Evolutionary conservation across 129 eudicot species (phyloP).

Genomic region (Centrapalus pauciflorus): DNA sequence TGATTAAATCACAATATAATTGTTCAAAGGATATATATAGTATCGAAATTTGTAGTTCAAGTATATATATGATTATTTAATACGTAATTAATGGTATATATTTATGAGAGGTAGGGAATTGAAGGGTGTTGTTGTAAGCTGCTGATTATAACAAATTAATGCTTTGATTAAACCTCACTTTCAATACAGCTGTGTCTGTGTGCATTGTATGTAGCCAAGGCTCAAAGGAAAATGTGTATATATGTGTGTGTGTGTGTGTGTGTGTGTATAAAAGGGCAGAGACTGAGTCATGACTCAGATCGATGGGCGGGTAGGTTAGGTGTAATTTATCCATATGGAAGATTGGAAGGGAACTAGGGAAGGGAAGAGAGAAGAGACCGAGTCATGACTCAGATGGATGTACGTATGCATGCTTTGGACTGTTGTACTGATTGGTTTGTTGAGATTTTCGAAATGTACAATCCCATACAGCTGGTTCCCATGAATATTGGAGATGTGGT

Average conservation of each 20-base stretch:
- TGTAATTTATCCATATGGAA: too few species aligned
- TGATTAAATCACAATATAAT: too few species aligned
- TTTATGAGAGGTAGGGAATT: slow-evolving; percentile 1
- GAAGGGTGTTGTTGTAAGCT: not conserved
- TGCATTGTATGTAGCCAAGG: slow-evolving; percentile 22
- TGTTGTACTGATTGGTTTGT: slow-evolving; percentile 33
- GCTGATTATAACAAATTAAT: slow-evolving; percentile 6
- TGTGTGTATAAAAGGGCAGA: not conserved
- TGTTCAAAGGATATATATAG: too few species aligned
- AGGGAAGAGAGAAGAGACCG: too few species aligned
- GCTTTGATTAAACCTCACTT: slow-evolving; percentile 15
- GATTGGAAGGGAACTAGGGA: too few species aligned
- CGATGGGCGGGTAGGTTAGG: not conserved
- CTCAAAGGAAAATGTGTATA: slow-evolving; percentile 10
- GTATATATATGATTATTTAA: too few species aligned
- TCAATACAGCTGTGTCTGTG: slow-evolving; percentile 29
- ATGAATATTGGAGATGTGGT: slow-evolving; percentile 20
- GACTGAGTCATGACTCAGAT: slow-evolving; percentile 19
- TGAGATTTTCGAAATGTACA: slow-evolving; percentile 35
- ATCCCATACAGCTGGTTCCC: slow-evolving; percentile 37
- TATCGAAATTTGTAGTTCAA: too few species aligned
- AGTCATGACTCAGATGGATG: slow-evolving; percentile 18
- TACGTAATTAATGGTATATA: too few species aligned
- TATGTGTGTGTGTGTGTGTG: not conserved
- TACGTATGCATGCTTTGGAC: slow-evolving; percentile 19